These are phyloP conservation scores for Chaetomiaceae sp. DNA, from an alignment of 2,329 filamentous ascomycete genomes.

Conservation along the genomic window DNA sequence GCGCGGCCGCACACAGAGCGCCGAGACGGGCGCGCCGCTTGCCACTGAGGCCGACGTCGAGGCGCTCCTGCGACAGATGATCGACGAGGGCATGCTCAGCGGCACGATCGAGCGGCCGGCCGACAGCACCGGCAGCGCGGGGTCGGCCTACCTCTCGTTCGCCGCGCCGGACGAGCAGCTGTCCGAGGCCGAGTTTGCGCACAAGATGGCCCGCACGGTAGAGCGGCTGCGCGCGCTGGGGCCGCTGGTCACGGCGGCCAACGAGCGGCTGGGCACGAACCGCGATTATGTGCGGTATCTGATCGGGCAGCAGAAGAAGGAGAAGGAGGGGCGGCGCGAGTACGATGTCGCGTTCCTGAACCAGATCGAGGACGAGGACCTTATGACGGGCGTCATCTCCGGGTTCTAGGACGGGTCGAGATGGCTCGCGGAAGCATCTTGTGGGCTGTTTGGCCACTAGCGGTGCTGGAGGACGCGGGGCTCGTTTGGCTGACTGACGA, in stretches of 20 bases:
- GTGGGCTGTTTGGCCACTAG: too few relatives aligned
- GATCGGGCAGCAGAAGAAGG: constrained; percentile 41
- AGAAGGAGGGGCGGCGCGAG: constrained; percentile 36
- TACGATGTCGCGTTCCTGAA: constrained; percentile 36
- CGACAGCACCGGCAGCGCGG: too few relatives aligned
- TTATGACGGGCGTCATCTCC: constrained; percentile 44
- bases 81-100: constrained; percentile 45
- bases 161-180: constrained; percentile 36
- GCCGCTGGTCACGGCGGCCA: constrained; percentile 44
- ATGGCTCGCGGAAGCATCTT: background rate
- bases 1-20: constrained; percentile 45
- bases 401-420: constrained; percentile 10
- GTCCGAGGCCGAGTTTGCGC: constrained; percentile 46
- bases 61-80: constrained; percentile 48
- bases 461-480: background rate
- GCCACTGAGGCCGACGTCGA: constrained; percentile 39
- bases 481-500: too few relatives aligned
- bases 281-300: constrained; percentile 50
- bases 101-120: constrained; percentile 45
- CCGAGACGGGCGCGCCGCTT: constrained; percentile 44
- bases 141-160: constrained; percentile 46
- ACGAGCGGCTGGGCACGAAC: constrained; percentile 48
- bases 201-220: constrained; percentile 38
- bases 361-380: constrained; percentile 53
- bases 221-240: constrained; percentile 40